A percentile compares a stretch with the other conserved stretches of the same genome.
phyloP scores from a whole-genome alignment of 352 stramenopile genomes.

The Phytophthora megakarya region DNA sequence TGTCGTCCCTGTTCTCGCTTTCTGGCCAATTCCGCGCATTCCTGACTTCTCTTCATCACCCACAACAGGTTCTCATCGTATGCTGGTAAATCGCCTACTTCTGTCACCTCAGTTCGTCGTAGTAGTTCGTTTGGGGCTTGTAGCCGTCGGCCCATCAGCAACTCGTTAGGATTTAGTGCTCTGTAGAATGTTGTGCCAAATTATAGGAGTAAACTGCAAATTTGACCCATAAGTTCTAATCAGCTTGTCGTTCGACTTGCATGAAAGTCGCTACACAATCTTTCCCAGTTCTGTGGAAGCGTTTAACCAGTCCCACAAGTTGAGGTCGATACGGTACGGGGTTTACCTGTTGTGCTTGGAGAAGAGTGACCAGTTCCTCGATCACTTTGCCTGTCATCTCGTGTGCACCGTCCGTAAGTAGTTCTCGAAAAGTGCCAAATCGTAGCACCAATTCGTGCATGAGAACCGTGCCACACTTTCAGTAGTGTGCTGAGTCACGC shows the following conservation, averaged over 20 bases:
- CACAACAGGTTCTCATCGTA: neutral
- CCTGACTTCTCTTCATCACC: neutral
- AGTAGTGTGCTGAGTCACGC: neutral
- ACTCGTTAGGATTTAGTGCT: neutral
- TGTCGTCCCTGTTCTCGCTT: neutral
- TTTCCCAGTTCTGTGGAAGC: neutral
- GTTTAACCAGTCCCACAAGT: neutral
- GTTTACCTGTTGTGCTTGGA: neutral
- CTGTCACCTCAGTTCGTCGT: neutral
- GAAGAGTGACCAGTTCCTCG: neutral
- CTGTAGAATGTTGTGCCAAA: neutral
- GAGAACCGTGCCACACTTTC: neutral
- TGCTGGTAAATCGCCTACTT: neutral
- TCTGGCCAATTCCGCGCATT: neutral
- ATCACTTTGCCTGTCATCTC: neutral
- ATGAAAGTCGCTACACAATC: neutral
- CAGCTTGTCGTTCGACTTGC: neutral
- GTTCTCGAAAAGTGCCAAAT: neutral
- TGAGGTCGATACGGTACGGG: neutral
- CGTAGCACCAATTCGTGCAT: neutral
- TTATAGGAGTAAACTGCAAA: neutral
- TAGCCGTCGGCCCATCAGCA: neutral
- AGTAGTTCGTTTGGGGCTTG: neutral
- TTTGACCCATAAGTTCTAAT: neutral
- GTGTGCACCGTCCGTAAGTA: neutral